Base-by-base conservation (phyloP, 106 monocot genomes). In the Dioscorea dumetorum region DNA sequence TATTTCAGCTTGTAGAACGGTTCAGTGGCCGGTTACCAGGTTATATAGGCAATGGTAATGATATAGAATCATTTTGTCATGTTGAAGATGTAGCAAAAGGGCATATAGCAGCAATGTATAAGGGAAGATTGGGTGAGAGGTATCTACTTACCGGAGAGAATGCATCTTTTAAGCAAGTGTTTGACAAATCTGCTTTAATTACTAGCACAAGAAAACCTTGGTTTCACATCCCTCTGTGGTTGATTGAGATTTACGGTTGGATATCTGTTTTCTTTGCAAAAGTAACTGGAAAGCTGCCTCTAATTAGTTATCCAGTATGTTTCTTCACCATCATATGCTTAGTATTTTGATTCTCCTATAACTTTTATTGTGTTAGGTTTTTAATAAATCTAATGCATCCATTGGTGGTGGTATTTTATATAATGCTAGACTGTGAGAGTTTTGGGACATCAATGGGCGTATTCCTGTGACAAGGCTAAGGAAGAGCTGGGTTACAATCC, bases 71-170 rank as follows among this genome's bases (percentile, higher is more conserved):
- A 71, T 87, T 99, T 61, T 73, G 80, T 57, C 93, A 99, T 71
- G 78, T 99, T n/a, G 87, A 99, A 50, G 95, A 91, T 78, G 89
- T 99, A 53, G 90, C 79, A 17, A 64, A 50, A 24, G 99, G 93
- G 12, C 99, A 99, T 67, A 77, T 99, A 58, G 79, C 84, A 54
- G 92, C 99, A 21, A 78, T 99, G 82, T 62, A 85, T 12, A 87
- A 68, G 57, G 99, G 93, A 9, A 73, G 74, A 83, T 41, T 80
- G 17, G 93, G 99, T 35, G 93, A 99, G 72, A 77, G 99, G 65
- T 99, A 99, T 33, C 80, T 99, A 28, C 85, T 99, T n/a, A 83
- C 92, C 1, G 99, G 99, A 62, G 83, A 93, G 53, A 99, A 93
- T 74, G 85, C 81, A 51, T 93, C 99, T 22, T 74, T 99, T 11